phyloP scores from a whole-genome alignment of 345 rosid genomes.

The Iberis pinnata region DNA sequence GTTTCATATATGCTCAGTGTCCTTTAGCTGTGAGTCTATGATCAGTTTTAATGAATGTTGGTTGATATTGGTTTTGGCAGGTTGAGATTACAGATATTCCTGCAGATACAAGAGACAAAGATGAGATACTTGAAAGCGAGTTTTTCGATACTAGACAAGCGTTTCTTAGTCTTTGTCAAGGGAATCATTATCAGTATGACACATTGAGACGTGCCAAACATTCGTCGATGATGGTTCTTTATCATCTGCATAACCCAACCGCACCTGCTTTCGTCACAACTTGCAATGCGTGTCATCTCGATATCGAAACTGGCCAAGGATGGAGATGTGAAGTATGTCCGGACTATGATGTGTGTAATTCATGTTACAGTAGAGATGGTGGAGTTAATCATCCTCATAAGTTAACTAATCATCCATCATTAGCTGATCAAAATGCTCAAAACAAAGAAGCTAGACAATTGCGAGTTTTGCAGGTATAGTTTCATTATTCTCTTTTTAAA shows the following conservation, averaged over 20 bases:
- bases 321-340: conserved; percentile 99
- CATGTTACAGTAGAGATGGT: conserved; percentile 77
- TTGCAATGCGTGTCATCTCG: conserved; percentile 80
- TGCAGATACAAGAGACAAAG: conserved; percentile 78
- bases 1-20: conserved; percentile 25
- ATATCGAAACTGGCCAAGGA: conserved; percentile 96
- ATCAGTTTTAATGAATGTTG: not conserved
- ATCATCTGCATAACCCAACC: conserved; percentile 97
- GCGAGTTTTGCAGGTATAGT: conserved; percentile 77
- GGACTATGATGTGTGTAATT: conserved; percentile 87
- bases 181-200: conserved; percentile 98
- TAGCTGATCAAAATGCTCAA: conserved; percentile 91
- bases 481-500: not conserved
- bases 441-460: conserved; percentile 92
- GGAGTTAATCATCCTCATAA: conserved; percentile 88
- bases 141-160: conserved; percentile 97
- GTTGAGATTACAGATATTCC: conserved; percentile 61
- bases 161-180: conserved; percentile 97
- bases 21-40: not conserved
- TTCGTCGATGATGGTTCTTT: conserved; percentile 98
- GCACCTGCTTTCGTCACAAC: conserved; percentile 96
- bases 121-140: conserved; percentile 96
- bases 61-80: conserved; percentile 37
- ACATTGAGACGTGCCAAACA: conserved; percentile 96
- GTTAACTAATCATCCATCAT: conserved; percentile 82